A percentile compares a stretch with the other conserved stretches of the same genome.
These are phyloP conservation scores for Trichoderma oligosporum DNA, from an alignment of 2,329 filamentous ascomycete species.

Conservation along the genomic window DNA sequence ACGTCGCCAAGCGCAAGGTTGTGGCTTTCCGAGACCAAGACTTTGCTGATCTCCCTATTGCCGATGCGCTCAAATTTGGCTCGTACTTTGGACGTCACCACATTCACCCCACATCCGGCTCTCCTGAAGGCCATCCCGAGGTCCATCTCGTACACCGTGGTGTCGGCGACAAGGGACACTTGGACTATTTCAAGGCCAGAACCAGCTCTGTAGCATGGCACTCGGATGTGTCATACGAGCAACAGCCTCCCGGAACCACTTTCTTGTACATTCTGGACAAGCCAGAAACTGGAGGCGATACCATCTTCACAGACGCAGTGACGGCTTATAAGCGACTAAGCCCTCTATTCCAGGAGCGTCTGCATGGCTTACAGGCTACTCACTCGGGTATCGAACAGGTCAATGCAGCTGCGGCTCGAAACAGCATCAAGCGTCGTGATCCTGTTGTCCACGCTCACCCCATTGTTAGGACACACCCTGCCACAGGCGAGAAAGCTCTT, in stretches of 20 bases:
- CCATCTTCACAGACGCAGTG: slow-evolving; percentile 73
- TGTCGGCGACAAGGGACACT: slow-evolving; percentile 45
- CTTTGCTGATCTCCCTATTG: slow-evolving; percentile 65
- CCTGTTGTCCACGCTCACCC: slow-evolving; percentile 73
- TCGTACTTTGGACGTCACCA: slow-evolving; percentile 78
- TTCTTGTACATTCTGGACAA: slow-evolving; percentile 86
- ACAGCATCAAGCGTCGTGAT: slow-evolving; percentile 69
- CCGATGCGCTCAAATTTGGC: slow-evolving; percentile 64
- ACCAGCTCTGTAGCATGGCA: slow-evolving; percentile 87
- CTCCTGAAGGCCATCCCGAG: slow-evolving; percentile 68
- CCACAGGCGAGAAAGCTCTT: slow-evolving; percentile 77
- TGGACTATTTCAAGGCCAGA: slow-evolving; percentile 60
- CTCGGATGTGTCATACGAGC: slow-evolving; percentile 82
- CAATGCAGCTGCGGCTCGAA: slow-evolving; percentile 60
- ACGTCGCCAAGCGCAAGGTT: slow-evolving; percentile 73
- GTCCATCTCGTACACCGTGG: slow-evolving; percentile 75
- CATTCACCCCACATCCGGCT: slow-evolving; percentile 75
- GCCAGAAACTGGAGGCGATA: slow-evolving; percentile 77
- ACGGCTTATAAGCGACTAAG: slow-evolving; percentile 80
- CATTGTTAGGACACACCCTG: slow-evolving; percentile 75
- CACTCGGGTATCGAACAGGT: slow-evolving; percentile 84
- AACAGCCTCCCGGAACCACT: slow-evolving; percentile 83
- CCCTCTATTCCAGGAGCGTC: slow-evolving; percentile 70
- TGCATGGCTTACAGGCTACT: slow-evolving; percentile 75
- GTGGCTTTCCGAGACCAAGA: slow-evolving; percentile 76